These are phyloP conservation scores for Begonia loranthoides DNA, from an alignment of 306 rosid species.

Conservation along the genomic window DNA sequence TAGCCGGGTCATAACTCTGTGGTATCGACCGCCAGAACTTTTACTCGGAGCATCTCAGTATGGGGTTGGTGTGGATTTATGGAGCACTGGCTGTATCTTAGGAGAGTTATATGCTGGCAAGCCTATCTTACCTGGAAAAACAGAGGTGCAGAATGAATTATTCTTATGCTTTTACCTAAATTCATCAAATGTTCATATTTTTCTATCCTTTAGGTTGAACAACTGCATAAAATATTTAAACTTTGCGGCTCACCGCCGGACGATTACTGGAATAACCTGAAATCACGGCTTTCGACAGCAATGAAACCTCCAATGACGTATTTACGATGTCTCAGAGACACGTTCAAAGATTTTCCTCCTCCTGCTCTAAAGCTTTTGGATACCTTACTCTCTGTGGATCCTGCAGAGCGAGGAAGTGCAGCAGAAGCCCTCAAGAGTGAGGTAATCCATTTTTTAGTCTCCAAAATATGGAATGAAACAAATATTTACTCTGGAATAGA, in stretches of 20 bases:
- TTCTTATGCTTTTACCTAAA: neutral
- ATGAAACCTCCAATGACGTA: slow-evolving; percentile 73
- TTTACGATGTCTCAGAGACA: slow-evolving; percentile 50
- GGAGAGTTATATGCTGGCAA: slow-evolving; percentile 81
- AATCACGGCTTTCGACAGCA: slow-evolving; percentile 39
- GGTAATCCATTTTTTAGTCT: slow-evolving; percentile 20
- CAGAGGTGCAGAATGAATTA: slow-evolving; percentile 47
- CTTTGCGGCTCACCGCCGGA: slow-evolving; percentile 91
- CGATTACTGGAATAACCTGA: slow-evolving; percentile 64
- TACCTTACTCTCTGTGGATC: slow-evolving; percentile 64
- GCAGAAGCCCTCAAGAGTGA: slow-evolving; percentile 56
- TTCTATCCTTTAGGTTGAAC: slow-evolving; percentile 60
- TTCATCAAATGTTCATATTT: neutral
- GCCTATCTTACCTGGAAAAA: slow-evolving; percentile 90
- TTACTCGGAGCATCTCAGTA: slow-evolving; percentile 75
- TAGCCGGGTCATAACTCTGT: slow-evolving; percentile 86
- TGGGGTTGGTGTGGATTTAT: slow-evolving; percentile 80
- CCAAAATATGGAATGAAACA: neutral
- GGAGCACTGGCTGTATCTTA: slow-evolving; percentile 94
- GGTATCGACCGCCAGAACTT: slow-evolving; percentile 98
- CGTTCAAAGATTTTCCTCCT: slow-evolving; percentile 51
- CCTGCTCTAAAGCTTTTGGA: slow-evolving; percentile 60
- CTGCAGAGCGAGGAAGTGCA: slow-evolving; percentile 64
- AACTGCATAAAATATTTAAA: slow-evolving; percentile 82
- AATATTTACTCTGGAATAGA: neutral